Base-by-base conservation (phyloP, 2,329 filamentous ascomycete genomes). In the Colletotrichum sp. region DNA sequence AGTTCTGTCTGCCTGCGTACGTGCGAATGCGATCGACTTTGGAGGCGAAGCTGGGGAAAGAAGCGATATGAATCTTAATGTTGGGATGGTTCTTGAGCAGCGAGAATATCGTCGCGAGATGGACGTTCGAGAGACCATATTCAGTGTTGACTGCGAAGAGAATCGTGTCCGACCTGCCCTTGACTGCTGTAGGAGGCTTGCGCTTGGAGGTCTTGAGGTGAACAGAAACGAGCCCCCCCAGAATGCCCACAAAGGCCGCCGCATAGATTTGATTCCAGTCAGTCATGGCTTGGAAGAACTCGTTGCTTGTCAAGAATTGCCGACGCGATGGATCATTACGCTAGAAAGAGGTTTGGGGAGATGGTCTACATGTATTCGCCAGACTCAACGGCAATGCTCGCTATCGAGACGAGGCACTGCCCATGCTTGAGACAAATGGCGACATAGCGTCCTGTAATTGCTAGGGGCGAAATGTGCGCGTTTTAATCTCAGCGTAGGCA, bases 91-190 rank as follows among this genome's bases (percentile, higher is more conserved):
- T 78, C 21, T 85, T 83, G 4, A 86, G 63, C 7, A 87, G 75
- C 0, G 83, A 81, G 2, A 80, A 80, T n/a, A 79, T 77, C 7
- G 85, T 84, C 6, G 84, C 83, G 15, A 86, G 74, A 68, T 83
- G 83, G 21, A 85, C 84, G 62, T 87, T 87, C 12, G 81, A 82
- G 10, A 84, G 79, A 32, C 85, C 85, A 66, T 80, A 80, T 10
- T 84, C 81, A 10, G 77, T 77, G 73, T 82, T 82, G 24, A 80
- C 80, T 49, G 86, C 62, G 72, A 86, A 82, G 12, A 86, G 81
- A 16, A 84, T 79, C 3, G 82, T 83, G 60, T 82, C 82, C 66
- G 83, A 81, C 10, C 70, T 71, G 6, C 81, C 81, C 26, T 71
- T 49, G 32, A 78, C 69, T 21, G 44, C 26, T 5, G 68, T 13